A percentile compares a stretch with the other conserved stretches of the same genome.
Conservation (phyloP, 225 moss, liverwort and hornwort genomes). For the Lunularia cruciata region DNA sequence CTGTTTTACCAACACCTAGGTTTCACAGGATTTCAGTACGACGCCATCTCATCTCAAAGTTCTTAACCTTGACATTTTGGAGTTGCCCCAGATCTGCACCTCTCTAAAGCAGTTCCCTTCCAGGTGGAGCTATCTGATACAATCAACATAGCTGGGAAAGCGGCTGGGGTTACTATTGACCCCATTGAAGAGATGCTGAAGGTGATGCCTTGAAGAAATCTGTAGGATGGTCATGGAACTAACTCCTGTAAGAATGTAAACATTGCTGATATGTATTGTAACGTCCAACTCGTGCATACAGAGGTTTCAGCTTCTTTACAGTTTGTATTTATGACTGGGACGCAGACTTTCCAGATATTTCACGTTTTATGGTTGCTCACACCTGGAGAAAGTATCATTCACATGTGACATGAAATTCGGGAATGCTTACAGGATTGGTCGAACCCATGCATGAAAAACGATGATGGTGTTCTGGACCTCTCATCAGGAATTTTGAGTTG, state of each 20-base stretch:
- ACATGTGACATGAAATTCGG: neutral
- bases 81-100: neutral
- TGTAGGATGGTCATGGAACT: too few relatives aligned
- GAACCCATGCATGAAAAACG: slow-evolving; percentile 84
- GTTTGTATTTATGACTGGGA: too few relatives aligned
- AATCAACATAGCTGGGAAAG: slow-evolving; percentile 2
- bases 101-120: neutral
- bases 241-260: too few relatives aligned
- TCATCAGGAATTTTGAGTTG: slow-evolving; percentile 69
- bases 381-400: neutral
- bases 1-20: too few relatives aligned
- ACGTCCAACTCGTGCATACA: too few relatives aligned
- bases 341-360: too few relatives aligned
- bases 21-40: too few relatives aligned
- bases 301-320: too few relatives aligned
- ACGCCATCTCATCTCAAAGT: too few relatives aligned
- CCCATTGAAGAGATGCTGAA: slow-evolving; percentile 63
- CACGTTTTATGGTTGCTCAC: neutral
- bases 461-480: slow-evolving; percentile 70
- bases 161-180: slow-evolving; percentile 37
- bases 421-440: slow-evolving; percentile 67
- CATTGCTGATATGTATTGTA: too few relatives aligned
- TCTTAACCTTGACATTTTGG: too few relatives aligned
- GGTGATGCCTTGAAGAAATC: slow-evolving; percentile 33
- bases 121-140: neutral